Conservation (phyloP, 345 rosid species). For the Salix viminalis region DNA sequence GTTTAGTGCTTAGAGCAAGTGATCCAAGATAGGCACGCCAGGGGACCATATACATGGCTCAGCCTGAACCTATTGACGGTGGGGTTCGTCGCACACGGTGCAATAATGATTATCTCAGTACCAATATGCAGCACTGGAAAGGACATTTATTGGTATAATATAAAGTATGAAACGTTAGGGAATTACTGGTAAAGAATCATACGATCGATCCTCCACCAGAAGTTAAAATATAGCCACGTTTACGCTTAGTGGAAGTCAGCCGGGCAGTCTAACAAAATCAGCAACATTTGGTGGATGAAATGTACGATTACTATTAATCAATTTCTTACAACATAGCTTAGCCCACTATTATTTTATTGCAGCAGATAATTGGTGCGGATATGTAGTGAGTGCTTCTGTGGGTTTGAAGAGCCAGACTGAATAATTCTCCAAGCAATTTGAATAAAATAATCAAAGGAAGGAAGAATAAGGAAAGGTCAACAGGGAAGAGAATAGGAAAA, state of each 20-base stretch:
- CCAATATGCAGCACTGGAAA: background rate
- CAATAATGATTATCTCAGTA: background rate
- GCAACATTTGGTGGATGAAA: slow-evolving; percentile 3
- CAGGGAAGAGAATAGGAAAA: no score
- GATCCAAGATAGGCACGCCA: background rate
- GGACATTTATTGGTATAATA: background rate
- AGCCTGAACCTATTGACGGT: slow-evolving; percentile 3
- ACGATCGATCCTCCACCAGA: background rate
- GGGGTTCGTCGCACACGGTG: slow-evolving; percentile 5
- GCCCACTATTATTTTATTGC: no score
- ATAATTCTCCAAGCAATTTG: background rate
- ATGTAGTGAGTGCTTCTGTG: background rate
- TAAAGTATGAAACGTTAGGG: background rate
- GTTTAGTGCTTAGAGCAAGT: slow-evolving; percentile 19
- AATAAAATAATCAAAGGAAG: background rate
- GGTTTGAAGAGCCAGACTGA: background rate
- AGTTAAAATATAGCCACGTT: background rate
- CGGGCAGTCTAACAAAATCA: slow-evolving; percentile 8
- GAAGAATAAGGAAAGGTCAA: background rate
- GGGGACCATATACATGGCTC: slow-evolving; percentile 12
- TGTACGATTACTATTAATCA: background rate
- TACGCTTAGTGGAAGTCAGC: slow-evolving; percentile 21
- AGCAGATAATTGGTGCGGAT: background rate
- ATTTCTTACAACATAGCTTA: background rate
- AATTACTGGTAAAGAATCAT: background rate